A percentile compares a stretch with the other conserved stretches of the same genome.
These are phyloP conservation scores for Termitomyces sp. DNA, from an alignment of 1,284 basidiomycete genomes.

Conservation along the genomic window DNA sequence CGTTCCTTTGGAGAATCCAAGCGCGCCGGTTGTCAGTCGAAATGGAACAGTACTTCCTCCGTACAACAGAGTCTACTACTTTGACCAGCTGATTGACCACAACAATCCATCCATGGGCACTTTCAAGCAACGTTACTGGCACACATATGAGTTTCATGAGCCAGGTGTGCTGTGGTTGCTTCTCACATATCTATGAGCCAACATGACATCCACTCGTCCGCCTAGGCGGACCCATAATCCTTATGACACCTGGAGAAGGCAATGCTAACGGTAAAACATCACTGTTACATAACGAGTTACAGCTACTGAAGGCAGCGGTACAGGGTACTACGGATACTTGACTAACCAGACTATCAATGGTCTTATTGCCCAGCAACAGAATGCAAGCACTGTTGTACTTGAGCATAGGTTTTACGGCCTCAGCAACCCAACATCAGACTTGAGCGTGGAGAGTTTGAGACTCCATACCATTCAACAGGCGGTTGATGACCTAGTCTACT, in stretches of 20 bases:
- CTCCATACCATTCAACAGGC: conserved; percentile 68
- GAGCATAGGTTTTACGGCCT: conserved; percentile 46
- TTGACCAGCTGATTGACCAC: conserved; percentile 71
- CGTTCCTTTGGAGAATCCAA: conserved; percentile 20
- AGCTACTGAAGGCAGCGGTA: not conserved
- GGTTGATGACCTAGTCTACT: conserved; percentile 67
- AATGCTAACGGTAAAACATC: conserved; percentile 29
- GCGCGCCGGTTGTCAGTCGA: conserved; percentile 34
- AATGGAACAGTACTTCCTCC: conserved; percentile 40
- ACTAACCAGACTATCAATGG: conserved; percentile 64
- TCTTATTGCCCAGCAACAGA: conserved; percentile 55
- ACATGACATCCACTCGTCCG: not conserved
- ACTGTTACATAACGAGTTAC: not conserved
- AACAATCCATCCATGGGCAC: conserved; percentile 67
- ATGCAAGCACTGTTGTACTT: conserved; percentile 53
- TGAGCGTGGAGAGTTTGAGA: conserved; percentile 52
- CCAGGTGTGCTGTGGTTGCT: conserved; percentile 29
- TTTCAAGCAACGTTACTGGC: conserved; percentile 71
- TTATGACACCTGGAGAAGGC: conserved; percentile 46
- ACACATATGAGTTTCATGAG: conserved; percentile 59
- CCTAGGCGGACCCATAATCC: conserved; percentile 62
- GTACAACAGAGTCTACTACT: conserved; percentile 52
- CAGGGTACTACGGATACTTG: conserved; percentile 52
- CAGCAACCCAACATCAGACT: conserved; percentile 53
- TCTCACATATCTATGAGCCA: not conserved